Percentiles rank a stretch among this genome's conserved stretches.
Evolutionary conservation across 495 filamentous ascomycete species (phyloP).

Genomic region (Lophiostoma macrostomum): DNA sequence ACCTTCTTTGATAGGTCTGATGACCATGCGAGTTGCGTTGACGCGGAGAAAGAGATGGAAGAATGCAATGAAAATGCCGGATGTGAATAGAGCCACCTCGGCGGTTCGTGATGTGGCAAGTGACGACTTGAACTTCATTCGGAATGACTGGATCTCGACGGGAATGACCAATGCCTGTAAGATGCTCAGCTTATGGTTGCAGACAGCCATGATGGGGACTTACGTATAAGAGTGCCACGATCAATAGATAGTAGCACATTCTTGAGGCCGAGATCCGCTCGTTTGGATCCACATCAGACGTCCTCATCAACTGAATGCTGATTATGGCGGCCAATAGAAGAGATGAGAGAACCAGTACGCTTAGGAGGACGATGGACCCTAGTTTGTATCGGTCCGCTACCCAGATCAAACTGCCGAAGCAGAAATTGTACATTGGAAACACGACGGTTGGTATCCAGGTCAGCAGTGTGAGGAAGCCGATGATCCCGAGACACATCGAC

Average conservation of each 20-base stretch:
- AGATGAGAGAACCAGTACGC: constrained; percentile 21
- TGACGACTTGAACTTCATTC: constrained; percentile 24
- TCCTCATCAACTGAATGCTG: constrained; percentile 34
- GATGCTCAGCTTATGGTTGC: background rate
- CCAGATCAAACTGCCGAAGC: constrained; percentile 33
- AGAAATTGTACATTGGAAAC: constrained; percentile 24
- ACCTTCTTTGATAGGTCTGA: constrained; percentile 24
- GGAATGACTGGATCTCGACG: constrained; percentile 31
- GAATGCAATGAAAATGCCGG: constrained; percentile 30
- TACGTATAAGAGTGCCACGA: constrained; percentile 27
- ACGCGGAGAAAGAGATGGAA: constrained; percentile 35
- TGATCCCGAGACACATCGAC: constrained; percentile 25
- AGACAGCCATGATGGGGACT: background rate
- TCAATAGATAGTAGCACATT: constrained; percentile 35
- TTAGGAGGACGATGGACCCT: constrained; percentile 23
- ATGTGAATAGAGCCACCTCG: constrained; percentile 31
- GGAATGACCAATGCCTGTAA: constrained; percentile 31
- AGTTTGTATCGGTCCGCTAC: constrained; percentile 29
- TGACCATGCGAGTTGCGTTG: constrained; percentile 33
- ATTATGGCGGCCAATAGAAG: constrained; percentile 25
- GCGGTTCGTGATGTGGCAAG: constrained; percentile 30
- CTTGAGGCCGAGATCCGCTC: constrained; percentile 36
- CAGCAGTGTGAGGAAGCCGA: constrained; percentile 18
- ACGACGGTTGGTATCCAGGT: constrained; percentile 33
- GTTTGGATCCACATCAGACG: constrained; percentile 29